phyloP scores from a whole-genome alignment of 805 yeast species.

The Teunomyces atbi region DNA sequence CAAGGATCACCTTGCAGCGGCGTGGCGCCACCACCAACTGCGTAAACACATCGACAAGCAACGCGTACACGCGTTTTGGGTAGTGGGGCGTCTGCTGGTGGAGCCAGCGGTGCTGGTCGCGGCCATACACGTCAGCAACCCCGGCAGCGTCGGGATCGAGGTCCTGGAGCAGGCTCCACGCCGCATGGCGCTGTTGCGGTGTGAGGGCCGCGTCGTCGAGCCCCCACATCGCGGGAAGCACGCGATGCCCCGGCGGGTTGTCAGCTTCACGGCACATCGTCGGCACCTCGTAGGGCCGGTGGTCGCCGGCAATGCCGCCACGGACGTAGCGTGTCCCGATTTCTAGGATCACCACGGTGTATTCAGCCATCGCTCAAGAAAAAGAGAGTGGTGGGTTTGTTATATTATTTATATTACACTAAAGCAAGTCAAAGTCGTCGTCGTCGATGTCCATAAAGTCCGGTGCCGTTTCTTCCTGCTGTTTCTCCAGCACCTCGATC shows the following conservation, averaged over 20 bases:
- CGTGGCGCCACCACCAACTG: slow-evolving; percentile 17
- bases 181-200: slow-evolving; percentile 9
- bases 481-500: slow-evolving; percentile 14
- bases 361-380: slow-evolving; percentile 1
- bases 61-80: not conserved
- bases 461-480: slow-evolving; percentile 24
- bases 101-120: slow-evolving; percentile 10
- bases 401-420: too few species aligned
- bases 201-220: slow-evolving; percentile 21
- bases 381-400: too few species aligned
- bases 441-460: slow-evolving; percentile 48
- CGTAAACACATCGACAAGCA: slow-evolving; percentile 14
- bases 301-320: slow-evolving; percentile 27
- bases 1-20: slow-evolving; percentile 20
- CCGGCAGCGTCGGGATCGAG: not conserved
- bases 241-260: not conserved
- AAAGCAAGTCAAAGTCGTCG: slow-evolving; percentile 40
- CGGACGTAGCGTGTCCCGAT: slow-evolving; percentile 17
- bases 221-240: slow-evolving; percentile 19
- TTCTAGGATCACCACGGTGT: slow-evolving; percentile 17
- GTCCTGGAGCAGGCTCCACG: slow-evolving; percentile 5
- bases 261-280: slow-evolving; percentile 1
- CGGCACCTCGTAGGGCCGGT: slow-evolving; percentile 12
- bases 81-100: not conserved
- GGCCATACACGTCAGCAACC: slow-evolving; percentile 10